These are phyloP conservation scores for Lachnellula subtilissima DNA, from an alignment of 2,329 filamentous ascomycete genomes.

Conservation along the genomic window DNA sequence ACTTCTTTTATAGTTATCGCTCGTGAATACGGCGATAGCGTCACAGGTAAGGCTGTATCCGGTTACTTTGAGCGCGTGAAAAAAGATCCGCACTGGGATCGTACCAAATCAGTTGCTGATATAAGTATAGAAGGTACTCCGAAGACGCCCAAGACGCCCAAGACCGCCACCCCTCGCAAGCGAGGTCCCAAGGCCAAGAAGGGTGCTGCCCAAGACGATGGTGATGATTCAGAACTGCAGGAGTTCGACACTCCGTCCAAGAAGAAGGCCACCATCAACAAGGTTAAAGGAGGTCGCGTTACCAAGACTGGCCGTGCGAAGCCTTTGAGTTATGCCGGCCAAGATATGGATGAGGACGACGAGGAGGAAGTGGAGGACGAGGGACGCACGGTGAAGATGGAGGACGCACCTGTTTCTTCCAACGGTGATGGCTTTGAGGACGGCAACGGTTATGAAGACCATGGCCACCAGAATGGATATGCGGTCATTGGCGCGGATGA, in stretches of 20 bases:
- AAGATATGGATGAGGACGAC: conserved; percentile 10
- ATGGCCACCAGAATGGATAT: conserved; percentile 3
- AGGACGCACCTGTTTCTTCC: neutral
- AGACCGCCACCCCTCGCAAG: neutral
- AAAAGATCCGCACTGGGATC: conserved; percentile 22
- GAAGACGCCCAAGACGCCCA: neutral
- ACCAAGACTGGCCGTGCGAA: conserved; percentile 7
- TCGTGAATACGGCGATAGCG: conserved; percentile 22
- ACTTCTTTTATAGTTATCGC: conserved; percentile 27
- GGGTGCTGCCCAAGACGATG: conserved; percentile 2
- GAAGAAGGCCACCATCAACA: conserved; percentile 20
- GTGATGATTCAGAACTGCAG: conserved; percentile 3
- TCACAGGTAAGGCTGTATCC: conserved; percentile 27
- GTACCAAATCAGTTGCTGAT: conserved; percentile 13
- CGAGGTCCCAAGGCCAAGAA: conserved; percentile 1
- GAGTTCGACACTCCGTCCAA: conserved; percentile 14
- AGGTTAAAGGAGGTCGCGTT: conserved; percentile 19
- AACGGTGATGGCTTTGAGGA: neutral
- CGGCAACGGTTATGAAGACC: conserved; percentile 1
- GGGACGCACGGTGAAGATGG: neutral
- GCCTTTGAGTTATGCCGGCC: neutral
- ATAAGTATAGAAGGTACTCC: conserved; percentile 2
- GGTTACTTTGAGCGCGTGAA: conserved; percentile 25
- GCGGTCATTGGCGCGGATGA: neutral
- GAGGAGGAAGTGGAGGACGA: conserved; percentile 2